Evolutionary conservation across 164 flowering plant species (phyloP).

Genomic region (Tetracentron sinense): DNA sequence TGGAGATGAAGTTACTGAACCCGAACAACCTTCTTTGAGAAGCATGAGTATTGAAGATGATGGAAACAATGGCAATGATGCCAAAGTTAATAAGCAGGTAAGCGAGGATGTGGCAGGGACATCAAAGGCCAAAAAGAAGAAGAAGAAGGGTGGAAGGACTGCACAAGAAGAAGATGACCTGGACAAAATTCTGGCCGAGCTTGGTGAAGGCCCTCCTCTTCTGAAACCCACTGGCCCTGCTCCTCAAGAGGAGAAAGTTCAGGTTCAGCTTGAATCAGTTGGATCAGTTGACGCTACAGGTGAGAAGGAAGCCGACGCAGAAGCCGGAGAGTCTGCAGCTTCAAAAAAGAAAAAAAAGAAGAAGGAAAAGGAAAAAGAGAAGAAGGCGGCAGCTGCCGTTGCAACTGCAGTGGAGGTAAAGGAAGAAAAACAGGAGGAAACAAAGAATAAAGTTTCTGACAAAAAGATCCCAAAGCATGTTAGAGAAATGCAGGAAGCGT

Average conservation of each 20-base stretch:
- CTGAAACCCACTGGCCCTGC: slow-evolving; percentile 39
- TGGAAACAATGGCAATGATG: slow-evolving; percentile 13
- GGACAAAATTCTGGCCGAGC: slow-evolving; percentile 91
- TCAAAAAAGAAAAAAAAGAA: slow-evolving; percentile 94
- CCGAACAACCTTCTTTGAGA: slow-evolving; percentile 11
- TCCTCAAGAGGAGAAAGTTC: slow-evolving; percentile 43
- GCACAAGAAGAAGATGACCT: slow-evolving; percentile 95
- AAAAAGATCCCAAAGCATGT: slow-evolving; percentile 92
- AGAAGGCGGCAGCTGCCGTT: slow-evolving; percentile 33
- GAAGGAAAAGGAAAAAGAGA: slow-evolving; percentile 76
- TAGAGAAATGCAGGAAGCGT: slow-evolving; percentile 93
- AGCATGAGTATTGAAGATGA: slow-evolving; percentile 17
- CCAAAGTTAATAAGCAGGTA: slow-evolving; percentile 20
- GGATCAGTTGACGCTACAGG: slow-evolving; percentile 27
- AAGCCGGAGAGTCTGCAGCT: slow-evolving; percentile 67
- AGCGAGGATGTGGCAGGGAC: slow-evolving; percentile 38
- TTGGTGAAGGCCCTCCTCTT: slow-evolving; percentile 54
- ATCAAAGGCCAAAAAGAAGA: slow-evolving; percentile 84
- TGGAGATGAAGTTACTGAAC: slow-evolving; percentile 25
- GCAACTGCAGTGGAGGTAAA: slow-evolving; percentile 31
- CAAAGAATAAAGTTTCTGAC: slow-evolving; percentile 47
- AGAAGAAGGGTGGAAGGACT: slow-evolving; percentile 81
- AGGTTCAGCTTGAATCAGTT: slow-evolving; percentile 37
- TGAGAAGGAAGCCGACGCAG: slow-evolving; percentile 62
- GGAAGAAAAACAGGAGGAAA: slow-evolving; percentile 38